A percentile compares a stretch with the other conserved stretches of the same genome.
phyloP scores from a whole-genome alignment of 2,329 filamentous ascomycete genomes.

The Stagonosporopsis rhizophila region DNA sequence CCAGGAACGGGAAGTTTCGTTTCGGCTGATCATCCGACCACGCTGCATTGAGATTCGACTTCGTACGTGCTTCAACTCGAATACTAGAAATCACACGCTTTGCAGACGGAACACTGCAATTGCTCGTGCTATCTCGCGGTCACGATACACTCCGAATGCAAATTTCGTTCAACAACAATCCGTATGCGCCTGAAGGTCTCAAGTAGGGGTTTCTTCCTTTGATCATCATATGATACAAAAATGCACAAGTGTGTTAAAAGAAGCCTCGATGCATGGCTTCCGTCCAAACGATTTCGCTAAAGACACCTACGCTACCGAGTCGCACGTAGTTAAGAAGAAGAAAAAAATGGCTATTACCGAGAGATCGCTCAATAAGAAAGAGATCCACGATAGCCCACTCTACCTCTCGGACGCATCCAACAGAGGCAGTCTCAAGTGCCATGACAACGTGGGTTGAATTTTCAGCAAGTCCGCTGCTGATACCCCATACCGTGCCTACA shows the following conservation, averaged over 20 bases:
- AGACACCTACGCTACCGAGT: constrained; percentile 7
- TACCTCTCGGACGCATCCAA: constrained; percentile 6
- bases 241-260: constrained; percentile 5
- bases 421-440: constrained; percentile 5
- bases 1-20: constrained; percentile 13
- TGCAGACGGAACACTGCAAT: constrained; percentile 8
- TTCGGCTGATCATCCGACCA: constrained; percentile 26
- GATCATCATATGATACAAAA: constrained; percentile 24
- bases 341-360: neutral
- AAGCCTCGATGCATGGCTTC: constrained; percentile 4
- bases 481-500: constrained; percentile 10
- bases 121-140: constrained; percentile 6
- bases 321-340: constrained; percentile 6
- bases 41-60: constrained; percentile 23
- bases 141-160: neutral
- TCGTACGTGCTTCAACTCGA: constrained; percentile 12
- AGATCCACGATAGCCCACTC: neutral
- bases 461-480: constrained; percentile 4
- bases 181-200: constrained; percentile 17
- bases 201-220: neutral
- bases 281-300: constrained; percentile 1
- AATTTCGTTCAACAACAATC: constrained; percentile 36
- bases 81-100: neutral
- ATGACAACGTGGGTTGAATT: neutral
- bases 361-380: neutral